phyloP scores from a whole-genome alignment of 2,329 filamentous ascomycete species.

The Aureobasidium melanogenum region DNA sequence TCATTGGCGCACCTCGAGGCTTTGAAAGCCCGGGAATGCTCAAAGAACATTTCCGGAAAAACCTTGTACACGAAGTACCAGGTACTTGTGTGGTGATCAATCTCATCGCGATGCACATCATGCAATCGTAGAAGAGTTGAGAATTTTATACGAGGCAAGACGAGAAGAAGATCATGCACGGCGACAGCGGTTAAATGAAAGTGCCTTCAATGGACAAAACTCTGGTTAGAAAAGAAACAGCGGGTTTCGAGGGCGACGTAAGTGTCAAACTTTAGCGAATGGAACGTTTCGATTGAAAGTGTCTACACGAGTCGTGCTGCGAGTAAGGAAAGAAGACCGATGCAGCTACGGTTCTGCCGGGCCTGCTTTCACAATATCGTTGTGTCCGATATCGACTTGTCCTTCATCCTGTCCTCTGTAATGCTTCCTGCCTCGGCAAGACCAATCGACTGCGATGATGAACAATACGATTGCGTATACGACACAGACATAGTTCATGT shows the following conservation, averaged over 20 bases:
- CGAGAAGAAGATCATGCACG: neutral
- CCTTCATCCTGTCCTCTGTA: constrained; percentile 15
- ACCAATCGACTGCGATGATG: constrained; percentile 30
- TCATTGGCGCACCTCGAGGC: constrained; percentile 28
- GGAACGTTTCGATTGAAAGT: neutral
- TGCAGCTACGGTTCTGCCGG: neutral
- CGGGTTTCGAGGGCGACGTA: neutral
- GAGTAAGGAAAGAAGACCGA: neutral
- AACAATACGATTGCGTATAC: constrained; percentile 32
- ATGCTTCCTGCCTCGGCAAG: constrained; percentile 28
- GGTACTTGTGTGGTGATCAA: too few species aligned
- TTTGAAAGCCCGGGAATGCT: constrained; percentile 1
- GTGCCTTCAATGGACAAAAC: neutral
- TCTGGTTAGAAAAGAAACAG: neutral
- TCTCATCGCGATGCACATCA: neutral
- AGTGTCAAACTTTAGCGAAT: neutral
- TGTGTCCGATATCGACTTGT: neutral
- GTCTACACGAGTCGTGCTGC: neutral
- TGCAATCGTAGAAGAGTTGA: neutral
- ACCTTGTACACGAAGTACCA: neutral
- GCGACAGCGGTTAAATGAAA: neutral
- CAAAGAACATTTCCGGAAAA: constrained; percentile 2
- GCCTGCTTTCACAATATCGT: neutral
- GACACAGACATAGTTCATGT: constrained; percentile 27
- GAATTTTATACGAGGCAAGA: neutral